phyloP scores from a whole-genome alignment of 768 basidiomycete genomes.

The Leucocoprinus birnbaumii region DNA sequence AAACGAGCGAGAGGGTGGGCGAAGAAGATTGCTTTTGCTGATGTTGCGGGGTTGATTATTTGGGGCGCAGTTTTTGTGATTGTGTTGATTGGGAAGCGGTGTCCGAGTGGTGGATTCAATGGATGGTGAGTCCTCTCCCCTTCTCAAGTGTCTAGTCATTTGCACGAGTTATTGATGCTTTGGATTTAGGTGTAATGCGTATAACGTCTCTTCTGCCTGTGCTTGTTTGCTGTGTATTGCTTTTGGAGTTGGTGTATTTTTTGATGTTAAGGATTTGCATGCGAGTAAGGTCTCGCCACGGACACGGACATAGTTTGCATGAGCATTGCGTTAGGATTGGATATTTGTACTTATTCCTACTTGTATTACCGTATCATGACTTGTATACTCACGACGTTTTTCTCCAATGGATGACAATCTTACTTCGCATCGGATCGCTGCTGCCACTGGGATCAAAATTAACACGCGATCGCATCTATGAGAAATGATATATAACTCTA shows the following conservation, averaged over 20 bases:
- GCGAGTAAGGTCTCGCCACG: constrained; percentile 61
- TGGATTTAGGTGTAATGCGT: constrained; percentile 60
- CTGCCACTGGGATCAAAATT: too few species aligned
- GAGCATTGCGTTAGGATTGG: too few species aligned
- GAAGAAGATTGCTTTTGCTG: constrained; percentile 50
- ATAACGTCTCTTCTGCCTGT: constrained; percentile 63
- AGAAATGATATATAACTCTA: too few species aligned
- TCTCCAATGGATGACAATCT: too few species aligned
- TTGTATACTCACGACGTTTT: not conserved
- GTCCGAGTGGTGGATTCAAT: constrained; percentile 57
- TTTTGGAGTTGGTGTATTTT: constrained; percentile 57
- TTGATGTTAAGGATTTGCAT: constrained; percentile 64
- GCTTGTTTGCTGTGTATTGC: constrained; percentile 55
- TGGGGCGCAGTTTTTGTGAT: constrained; percentile 63
- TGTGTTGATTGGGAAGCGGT: constrained; percentile 58
- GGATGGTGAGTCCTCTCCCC: constrained; percentile 51
- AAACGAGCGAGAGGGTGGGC: constrained; percentile 47
- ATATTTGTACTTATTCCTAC: not conserved
- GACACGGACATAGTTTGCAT: constrained; percentile 30
- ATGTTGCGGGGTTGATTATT: constrained; percentile 41
- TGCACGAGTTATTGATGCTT: too few species aligned
- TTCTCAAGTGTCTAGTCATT: not conserved
- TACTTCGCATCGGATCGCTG: too few species aligned
- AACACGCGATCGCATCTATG: too few species aligned
- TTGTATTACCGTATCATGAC: not conserved